Percentiles rank a stretch among this genome's conserved stretches.
phyloP scores from a whole-genome alignment of 2,329 filamentous ascomycete species.

The Colletotrichum agaves region DNA sequence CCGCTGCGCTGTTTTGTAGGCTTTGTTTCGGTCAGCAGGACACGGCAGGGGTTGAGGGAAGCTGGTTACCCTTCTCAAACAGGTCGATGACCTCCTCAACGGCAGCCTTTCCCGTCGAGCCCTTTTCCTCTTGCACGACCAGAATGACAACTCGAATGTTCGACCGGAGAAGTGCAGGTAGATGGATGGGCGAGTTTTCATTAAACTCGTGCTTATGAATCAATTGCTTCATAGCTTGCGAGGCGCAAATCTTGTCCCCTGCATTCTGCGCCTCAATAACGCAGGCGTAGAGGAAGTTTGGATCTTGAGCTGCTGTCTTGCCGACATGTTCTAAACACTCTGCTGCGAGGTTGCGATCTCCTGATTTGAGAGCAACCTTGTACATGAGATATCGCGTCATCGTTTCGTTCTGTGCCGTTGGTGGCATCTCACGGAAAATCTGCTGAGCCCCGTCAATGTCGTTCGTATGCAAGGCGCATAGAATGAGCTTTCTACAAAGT shows the following conservation, averaged over 20 bases:
- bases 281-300: constrained; percentile 81
- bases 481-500: constrained; percentile 77
- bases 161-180: constrained; percentile 57
- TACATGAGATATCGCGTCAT: constrained; percentile 81
- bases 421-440: constrained; percentile 69
- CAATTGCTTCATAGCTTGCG: constrained; percentile 50
- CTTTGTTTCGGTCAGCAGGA: constrained; percentile 42
- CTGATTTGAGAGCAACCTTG: constrained; percentile 72
- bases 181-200: constrained; percentile 41
- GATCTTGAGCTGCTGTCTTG: constrained; percentile 61
- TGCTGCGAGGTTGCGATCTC: constrained; percentile 67
- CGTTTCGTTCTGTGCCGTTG: constrained; percentile 66
- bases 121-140: constrained; percentile 47
- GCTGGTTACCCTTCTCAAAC: constrained; percentile 56
- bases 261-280: constrained; percentile 78
- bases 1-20: constrained; percentile 54
- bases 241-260: constrained; percentile 69
- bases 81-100: constrained; percentile 63
- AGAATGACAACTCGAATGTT: constrained; percentile 62
- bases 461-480: constrained; percentile 72
- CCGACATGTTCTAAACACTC: constrained; percentile 72
- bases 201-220: constrained; percentile 42
- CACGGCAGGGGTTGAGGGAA: neutral
- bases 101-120: neutral
- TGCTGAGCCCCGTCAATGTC: constrained; percentile 65